Percentiles rank a stretch among this genome's conserved stretches.
These are phyloP conservation scores for Auxenochlorella protothecoides DNA, from an alignment of 139 green algal species.

Conservation along the genomic window DNA sequence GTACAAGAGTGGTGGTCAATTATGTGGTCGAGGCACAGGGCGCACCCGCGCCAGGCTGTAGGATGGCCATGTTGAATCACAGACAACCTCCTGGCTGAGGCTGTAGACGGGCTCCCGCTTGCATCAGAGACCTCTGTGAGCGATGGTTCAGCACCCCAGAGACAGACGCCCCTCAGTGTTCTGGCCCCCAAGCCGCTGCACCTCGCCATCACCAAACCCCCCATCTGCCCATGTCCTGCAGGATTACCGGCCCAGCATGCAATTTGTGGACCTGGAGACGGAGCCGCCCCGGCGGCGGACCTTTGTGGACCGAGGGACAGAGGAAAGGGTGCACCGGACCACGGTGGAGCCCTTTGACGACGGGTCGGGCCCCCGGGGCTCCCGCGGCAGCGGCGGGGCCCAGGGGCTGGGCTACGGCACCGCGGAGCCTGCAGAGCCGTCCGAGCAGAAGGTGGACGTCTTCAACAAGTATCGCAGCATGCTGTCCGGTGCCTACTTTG, in stretches of 20 bases:
- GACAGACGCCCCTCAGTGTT: too few relatives aligned
- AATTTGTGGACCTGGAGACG: conserved; percentile 20
- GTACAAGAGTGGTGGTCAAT: background rate
- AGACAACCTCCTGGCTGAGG: too few relatives aligned
- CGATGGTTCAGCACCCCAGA: too few relatives aligned
- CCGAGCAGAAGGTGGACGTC: background rate
- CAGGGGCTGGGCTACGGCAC: conserved; percentile 11
- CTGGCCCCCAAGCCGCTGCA: background rate
- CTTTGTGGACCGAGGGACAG: background rate
- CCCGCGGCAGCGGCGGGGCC: background rate
- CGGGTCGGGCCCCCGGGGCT: conserved; percentile 2
- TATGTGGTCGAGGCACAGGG: background rate
- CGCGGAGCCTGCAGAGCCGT: background rate
- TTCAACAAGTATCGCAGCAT: background rate
- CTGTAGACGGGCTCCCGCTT: too few relatives aligned
- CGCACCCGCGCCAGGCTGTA: background rate
- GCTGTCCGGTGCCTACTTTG: background rate
- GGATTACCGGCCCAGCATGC: conserved; percentile 44
- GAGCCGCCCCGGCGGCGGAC: background rate
- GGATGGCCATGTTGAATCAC: too few relatives aligned
- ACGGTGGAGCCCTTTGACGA: conserved; percentile 2
- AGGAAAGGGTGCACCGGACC: background rate
- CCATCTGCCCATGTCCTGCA: conserved; percentile 4
- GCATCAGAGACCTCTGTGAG: too few relatives aligned
- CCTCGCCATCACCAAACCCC: background rate